Evolutionary conservation across 768 basidiomycete species (phyloP).

Genomic region (Termitomyces eurrhizus): DNA sequence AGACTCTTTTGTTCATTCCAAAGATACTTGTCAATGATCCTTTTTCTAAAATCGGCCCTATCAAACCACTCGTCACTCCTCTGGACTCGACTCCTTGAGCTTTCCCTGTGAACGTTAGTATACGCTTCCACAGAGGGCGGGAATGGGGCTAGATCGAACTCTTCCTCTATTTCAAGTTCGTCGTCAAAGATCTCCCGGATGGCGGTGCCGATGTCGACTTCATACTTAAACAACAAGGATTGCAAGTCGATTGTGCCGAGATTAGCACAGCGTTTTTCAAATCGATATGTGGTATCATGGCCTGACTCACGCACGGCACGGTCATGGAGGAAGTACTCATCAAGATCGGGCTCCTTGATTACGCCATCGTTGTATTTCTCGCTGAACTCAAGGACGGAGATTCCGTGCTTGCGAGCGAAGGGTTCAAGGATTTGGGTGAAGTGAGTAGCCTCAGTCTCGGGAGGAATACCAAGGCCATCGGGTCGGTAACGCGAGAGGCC

Average conservation of each 20-base stretch:
- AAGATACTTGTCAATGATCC: constrained; percentile 88
- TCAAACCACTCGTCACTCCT: constrained; percentile 90
- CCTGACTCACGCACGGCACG: constrained; percentile 95
- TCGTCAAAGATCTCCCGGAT: constrained; percentile 95
- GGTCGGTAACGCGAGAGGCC: constrained; percentile 94
- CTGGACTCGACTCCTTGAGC: constrained; percentile 58
- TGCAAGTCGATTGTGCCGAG: constrained; percentile 96
- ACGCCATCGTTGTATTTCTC: constrained; percentile 89
- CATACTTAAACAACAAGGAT: constrained; percentile 96
- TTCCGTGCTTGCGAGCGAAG: constrained; percentile 85
- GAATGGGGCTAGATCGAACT: constrained; percentile 89
- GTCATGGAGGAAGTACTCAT: constrained; percentile 98
- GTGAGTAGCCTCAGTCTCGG: constrained; percentile 97
- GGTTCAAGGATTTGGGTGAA: constrained; percentile 98
- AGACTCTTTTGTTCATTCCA: constrained; percentile 96
- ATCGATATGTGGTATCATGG: constrained; percentile 94
- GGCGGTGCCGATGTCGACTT: constrained; percentile 96
- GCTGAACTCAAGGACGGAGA: constrained; percentile 94
- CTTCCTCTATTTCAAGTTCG: constrained; percentile 87
- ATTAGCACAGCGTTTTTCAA: constrained; percentile 97
- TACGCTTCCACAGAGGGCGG: constrained; percentile 76
- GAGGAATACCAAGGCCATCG: constrained; percentile 92
- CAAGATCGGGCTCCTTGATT: constrained; percentile 81
- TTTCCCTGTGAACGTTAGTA: constrained; percentile 54
- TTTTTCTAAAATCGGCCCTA: constrained; percentile 78